Evolutionary conservation across 371 early-diverging fungal genomes (phyloP), one percentile per base, ranked within the genome.

Genomic region (Rhizopus sp.): DNA sequence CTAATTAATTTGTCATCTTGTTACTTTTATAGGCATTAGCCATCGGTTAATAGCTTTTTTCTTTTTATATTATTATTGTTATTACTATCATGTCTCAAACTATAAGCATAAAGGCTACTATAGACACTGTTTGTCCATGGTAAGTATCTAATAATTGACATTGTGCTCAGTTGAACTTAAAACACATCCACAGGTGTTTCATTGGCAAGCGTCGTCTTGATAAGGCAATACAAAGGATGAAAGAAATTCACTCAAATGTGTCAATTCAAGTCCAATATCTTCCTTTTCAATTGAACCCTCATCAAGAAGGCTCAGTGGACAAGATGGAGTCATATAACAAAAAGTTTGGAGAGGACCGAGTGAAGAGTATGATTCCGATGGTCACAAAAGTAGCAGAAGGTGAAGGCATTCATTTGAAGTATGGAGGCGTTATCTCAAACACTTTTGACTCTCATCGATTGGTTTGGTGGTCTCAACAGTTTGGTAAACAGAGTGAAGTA

Each of bases 381-480:
- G 73, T 88, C 69, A 57, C 78, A n/a, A 44, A 59, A n/a, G 68
- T 80, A 0, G 92, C 72, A n/a, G 46, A 66, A 40, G 75, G 64
- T 31, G 86, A 82, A 35, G 89, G 88, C 2, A 88, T 92, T 46
- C 13, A 68, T 13, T 85, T 90, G 52, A 53, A 59, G 4, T 84
- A 83, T 56, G 81, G 75, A 6, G 91, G 90, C 17, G 68, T 77
- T 12, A 69, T 82, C 33, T 81, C 83, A 42, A 90, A 86, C 60
- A 86, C 86, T 0, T 49, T 88, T 15, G 82, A 88, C 41, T 82
- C 88, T 1, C 90, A 92, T 45, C 87, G 90, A 0, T 65, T 92
- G 29, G 72, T 89, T 42, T 66, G 74, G 39, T 88, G 72, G 74
- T 85, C 91, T 0, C 55, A 68, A 37, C 60, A 66, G 5, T 56